These are phyloP conservation scores for Lindgomyces ingoldianus DNA, from an alignment of 495 filamentous ascomycete genomes.

Conservation along the genomic window DNA sequence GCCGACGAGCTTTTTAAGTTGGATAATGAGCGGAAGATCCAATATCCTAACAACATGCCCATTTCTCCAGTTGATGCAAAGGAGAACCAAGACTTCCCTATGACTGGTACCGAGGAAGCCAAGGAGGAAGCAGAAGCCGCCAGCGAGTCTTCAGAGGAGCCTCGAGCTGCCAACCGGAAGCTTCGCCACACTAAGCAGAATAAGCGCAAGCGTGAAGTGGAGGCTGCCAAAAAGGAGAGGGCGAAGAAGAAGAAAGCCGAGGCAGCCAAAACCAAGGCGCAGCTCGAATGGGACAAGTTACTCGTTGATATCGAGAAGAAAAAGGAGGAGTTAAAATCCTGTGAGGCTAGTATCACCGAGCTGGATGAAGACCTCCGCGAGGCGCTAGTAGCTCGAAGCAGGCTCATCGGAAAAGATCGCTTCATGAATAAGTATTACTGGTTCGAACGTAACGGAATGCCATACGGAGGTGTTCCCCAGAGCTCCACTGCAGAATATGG, in stretches of 20 bases:
- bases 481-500: conserved; percentile 83
- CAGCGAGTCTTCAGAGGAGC: conserved; percentile 35
- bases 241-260: conserved; percentile 77
- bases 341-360: conserved; percentile 78
- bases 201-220: conserved; percentile 72
- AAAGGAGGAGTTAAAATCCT: conserved; percentile 72
- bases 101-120: conserved; percentile 48
- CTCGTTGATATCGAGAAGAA: conserved; percentile 84
- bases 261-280: conserved; percentile 79
- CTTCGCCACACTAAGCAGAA: conserved; percentile 73
- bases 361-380: conserved; percentile 92
- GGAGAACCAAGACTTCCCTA: conserved; percentile 55
- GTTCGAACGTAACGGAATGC: conserved; percentile 99
- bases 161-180: conserved; percentile 53
- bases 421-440: conserved; percentile 99
- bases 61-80: conserved; percentile 67
- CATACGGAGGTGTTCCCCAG: conserved; percentile 80
- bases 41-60: conserved; percentile 70
- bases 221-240: conserved; percentile 53
- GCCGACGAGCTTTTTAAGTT: conserved; percentile 80
- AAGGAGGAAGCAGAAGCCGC: conserved; percentile 60
- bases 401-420: conserved; percentile 84
- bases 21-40: conserved; percentile 84
- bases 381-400: conserved; percentile 86
- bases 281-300: conserved; percentile 79